Conservation (phyloP, 164 flowering plant species). For the Annona cherimola region DNA sequence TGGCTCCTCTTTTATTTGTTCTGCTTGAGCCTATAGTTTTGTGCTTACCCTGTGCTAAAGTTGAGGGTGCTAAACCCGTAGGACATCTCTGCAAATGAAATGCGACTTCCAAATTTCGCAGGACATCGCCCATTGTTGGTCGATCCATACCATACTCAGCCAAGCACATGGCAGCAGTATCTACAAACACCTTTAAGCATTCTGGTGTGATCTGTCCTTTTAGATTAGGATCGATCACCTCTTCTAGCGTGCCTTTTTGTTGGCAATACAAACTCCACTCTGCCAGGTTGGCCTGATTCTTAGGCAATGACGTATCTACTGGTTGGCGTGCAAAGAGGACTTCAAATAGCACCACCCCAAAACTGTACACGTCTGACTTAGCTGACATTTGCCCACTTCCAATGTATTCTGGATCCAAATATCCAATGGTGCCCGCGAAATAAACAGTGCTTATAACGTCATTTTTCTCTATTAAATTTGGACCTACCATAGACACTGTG, state of each 20-base stretch:
- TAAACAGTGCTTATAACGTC: constrained; percentile 4
- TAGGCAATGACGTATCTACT: constrained; percentile 24
- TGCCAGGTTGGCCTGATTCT: constrained; percentile 45
- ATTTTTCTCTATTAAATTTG: background rate
- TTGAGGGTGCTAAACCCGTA: no score
- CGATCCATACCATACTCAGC: constrained; percentile 3
- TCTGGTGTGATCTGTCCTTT: constrained; percentile 23
- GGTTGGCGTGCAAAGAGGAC: constrained; percentile 46
- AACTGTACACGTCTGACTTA: constrained; percentile 10
- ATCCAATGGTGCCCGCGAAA: constrained; percentile 9
- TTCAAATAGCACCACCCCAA: constrained; percentile 22
- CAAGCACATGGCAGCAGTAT: constrained; percentile 7
- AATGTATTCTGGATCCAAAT: constrained; percentile 12
- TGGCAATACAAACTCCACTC: constrained; percentile 26
- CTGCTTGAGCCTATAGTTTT: no score
- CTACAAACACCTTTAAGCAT: constrained; percentile 22
- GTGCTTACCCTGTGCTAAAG: no score
- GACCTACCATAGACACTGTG: constrained; percentile 4
- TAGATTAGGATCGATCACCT: constrained; percentile 30
- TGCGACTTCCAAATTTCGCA: constrained; percentile 1
- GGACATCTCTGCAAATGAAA: constrained; percentile 1
- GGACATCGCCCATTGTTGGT: constrained; percentile 7
- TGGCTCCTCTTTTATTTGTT: no score
- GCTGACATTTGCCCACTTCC: constrained; percentile 3
- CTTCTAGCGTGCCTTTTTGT: constrained; percentile 16